Percentiles rank a stretch among this genome's conserved stretches.
Conservation (phyloP, 2,329 filamentous ascomycete species). For the Boeremia lycopersici region DNA sequence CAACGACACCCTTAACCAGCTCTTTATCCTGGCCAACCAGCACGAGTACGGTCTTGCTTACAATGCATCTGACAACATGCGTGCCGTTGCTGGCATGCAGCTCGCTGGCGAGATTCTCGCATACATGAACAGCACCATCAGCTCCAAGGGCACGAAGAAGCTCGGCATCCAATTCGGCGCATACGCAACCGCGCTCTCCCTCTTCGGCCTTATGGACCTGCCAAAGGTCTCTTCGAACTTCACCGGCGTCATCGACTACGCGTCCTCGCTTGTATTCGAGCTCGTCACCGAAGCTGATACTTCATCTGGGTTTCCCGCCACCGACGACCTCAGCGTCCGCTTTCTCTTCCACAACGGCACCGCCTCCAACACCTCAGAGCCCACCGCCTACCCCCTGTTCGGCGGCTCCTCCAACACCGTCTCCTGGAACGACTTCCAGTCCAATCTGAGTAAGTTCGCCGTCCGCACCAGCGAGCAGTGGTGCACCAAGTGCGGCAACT, state of each 20-base stretch:
- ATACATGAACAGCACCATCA: conserved; percentile 54
- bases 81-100: conserved; percentile 56
- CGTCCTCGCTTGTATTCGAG: conserved; percentile 81
- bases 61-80: conserved; percentile 63
- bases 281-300: conserved; percentile 58
- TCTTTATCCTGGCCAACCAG: conserved; percentile 74
- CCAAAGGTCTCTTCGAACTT: conserved; percentile 64
- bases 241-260: conserved; percentile 81
- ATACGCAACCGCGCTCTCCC: conserved; percentile 65
- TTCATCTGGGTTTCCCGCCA: conserved; percentile 49
- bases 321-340: conserved; percentile 61
- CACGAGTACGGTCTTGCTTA: conserved; percentile 86
- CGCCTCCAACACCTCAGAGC: conserved; percentile 51
- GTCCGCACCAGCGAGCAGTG: conserved; percentile 69
- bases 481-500: conserved; percentile 78
- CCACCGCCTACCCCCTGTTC: conserved; percentile 64
- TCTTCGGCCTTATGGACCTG: conserved; percentile 65
- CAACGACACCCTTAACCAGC: conserved; percentile 64
- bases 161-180: conserved; percentile 65
- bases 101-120: conserved; percentile 54
- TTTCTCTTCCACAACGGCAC: conserved; percentile 70
- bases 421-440: conserved; percentile 71
- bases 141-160: conserved; percentile 46
- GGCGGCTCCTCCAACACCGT: conserved; percentile 63
- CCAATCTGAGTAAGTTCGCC: conserved; percentile 68